Conservation (phyloP, 2,329 filamentous ascomycete species). For the Paraphaeosphaeria sporulosa region DNA sequence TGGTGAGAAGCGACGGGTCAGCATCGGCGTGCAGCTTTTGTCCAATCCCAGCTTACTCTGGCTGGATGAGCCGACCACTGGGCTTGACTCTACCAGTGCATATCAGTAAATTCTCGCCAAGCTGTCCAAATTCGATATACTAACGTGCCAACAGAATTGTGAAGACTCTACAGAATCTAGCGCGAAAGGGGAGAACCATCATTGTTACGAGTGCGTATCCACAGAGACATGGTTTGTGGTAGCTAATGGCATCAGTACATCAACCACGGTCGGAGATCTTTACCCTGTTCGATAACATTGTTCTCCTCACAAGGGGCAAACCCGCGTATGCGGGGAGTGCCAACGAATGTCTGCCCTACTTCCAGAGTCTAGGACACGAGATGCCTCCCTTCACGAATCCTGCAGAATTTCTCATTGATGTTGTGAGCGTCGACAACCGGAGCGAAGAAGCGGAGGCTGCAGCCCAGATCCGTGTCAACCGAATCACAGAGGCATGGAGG, state of each 20-base stretch:
- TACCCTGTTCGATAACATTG: conserved; percentile 77
- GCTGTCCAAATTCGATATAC: too few relatives aligned
- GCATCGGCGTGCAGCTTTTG: conserved; percentile 80
- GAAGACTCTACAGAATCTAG: conserved; percentile 72
- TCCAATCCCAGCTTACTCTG: conserved; percentile 80
- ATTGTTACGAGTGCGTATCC: conserved; percentile 65
- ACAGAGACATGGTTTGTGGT: neutral
- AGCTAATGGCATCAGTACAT: conserved; percentile 59
- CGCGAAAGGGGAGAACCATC: conserved; percentile 72
- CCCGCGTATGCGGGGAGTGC: conserved; percentile 72
- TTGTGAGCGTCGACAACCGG: conserved; percentile 77
- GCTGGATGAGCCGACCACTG: conserved; percentile 81
- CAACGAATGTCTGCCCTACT: conserved; percentile 68
- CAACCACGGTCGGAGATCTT: conserved; percentile 82
- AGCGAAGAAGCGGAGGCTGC: conserved; percentile 69
- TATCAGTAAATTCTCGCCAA: conserved; percentile 58
- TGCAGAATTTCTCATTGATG: conserved; percentile 77
- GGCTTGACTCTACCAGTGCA: conserved; percentile 78
- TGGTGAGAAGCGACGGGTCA: conserved; percentile 78
- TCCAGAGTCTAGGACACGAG: conserved; percentile 65
- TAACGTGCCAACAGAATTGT: conserved; percentile 55
- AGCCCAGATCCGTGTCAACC: conserved; percentile 67
- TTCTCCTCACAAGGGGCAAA: conserved; percentile 72
- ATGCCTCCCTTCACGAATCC: conserved; percentile 79
- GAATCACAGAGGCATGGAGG: conserved; percentile 68